phyloP scores from a whole-genome alignment of 1,139 yeast genomes.

The Saccharomyces hybrid region DNA sequence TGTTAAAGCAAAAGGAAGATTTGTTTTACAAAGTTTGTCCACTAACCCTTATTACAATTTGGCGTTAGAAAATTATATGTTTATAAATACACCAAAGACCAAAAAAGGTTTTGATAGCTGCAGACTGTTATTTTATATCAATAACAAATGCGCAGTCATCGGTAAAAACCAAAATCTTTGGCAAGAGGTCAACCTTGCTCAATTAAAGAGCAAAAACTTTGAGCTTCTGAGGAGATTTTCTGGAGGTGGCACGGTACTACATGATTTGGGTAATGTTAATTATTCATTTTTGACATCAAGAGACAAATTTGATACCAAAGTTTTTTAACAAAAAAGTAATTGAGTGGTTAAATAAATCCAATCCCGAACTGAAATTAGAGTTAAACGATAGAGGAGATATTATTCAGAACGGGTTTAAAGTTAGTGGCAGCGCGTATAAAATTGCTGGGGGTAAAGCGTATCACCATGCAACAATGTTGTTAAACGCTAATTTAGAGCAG shows the following conservation, averaged over 20 bases:
- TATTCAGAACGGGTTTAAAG: conserved; percentile 43
- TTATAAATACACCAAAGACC: conserved; percentile 50
- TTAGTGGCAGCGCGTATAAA: conserved; percentile 89
- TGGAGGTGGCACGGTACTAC: conserved; percentile 98
- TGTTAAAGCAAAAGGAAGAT: conserved; percentile 19
- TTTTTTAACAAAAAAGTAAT: conserved; percentile 51
- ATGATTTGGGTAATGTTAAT: conserved; percentile 86
- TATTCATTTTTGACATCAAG: conserved; percentile 75
- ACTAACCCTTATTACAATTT: conserved; percentile 66
- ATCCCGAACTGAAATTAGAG: conserved; percentile 23
- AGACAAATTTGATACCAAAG: conserved; percentile 55
- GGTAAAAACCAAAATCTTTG: conserved; percentile 96
- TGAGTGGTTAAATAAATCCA: conserved; percentile 39
- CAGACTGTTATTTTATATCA: conserved; percentile 64
- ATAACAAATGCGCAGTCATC: conserved; percentile 81
- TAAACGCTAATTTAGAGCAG: conserved; percentile 53
- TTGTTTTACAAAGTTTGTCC: conserved; percentile 30
- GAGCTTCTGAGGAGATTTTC: conserved; percentile 72
- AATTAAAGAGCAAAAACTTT: conserved; percentile 47
- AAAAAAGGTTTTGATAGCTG: conserved; percentile 30
- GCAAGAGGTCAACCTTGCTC: conserved; percentile 67
- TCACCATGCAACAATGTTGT: conserved; percentile 94
- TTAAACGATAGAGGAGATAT: conserved; percentile 80
- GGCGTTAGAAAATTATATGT: conserved; percentile 76
- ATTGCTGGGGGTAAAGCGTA: conserved; percentile 75